These are phyloP conservation scores for Tephrocybe rancida DNA, from an alignment of 768 basidiomycete genomes.

Conservation along the genomic window DNA sequence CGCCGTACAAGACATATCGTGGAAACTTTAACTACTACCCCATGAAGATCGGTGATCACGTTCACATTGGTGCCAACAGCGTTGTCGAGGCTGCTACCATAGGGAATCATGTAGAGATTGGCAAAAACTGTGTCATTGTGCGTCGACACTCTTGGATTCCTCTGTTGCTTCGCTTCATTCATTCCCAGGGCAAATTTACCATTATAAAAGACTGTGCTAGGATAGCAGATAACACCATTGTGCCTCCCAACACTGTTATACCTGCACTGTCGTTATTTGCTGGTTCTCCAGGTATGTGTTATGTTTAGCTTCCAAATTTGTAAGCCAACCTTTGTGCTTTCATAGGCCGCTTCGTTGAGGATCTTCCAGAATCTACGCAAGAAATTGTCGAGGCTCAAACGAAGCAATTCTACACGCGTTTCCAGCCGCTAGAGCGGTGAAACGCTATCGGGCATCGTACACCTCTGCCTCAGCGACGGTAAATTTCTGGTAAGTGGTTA, in stretches of 20 bases:
- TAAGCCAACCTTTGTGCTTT: not conserved
- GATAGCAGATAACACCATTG: constrained; percentile 85
- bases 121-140: constrained; percentile 94
- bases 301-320: not conserved
- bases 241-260: constrained; percentile 91
- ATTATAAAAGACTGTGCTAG: constrained; percentile 96
- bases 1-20: constrained; percentile 88
- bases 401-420: constrained; percentile 84
- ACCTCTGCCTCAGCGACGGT: too few relatives aligned
- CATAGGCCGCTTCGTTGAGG: constrained; percentile 77
- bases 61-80: constrained; percentile 87
- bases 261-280: constrained; percentile 84
- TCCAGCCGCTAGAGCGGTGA: constrained; percentile 59
- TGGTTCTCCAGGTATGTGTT: constrained; percentile 79
- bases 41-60: constrained; percentile 95
- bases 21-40: constrained; percentile 97
- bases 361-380: constrained; percentile 92
- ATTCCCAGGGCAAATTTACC: constrained; percentile 84
- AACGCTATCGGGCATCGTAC: not conserved
- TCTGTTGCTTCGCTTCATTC: not conserved
- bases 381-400: constrained; percentile 87
- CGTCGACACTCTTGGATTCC: constrained; percentile 27
- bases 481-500: not conserved
- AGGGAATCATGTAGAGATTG: constrained; percentile 92
- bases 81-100: constrained; percentile 95